Conservation (phyloP, 495 filamentous ascomycete genomes). For the Talaromyces wortmannii region DNA sequence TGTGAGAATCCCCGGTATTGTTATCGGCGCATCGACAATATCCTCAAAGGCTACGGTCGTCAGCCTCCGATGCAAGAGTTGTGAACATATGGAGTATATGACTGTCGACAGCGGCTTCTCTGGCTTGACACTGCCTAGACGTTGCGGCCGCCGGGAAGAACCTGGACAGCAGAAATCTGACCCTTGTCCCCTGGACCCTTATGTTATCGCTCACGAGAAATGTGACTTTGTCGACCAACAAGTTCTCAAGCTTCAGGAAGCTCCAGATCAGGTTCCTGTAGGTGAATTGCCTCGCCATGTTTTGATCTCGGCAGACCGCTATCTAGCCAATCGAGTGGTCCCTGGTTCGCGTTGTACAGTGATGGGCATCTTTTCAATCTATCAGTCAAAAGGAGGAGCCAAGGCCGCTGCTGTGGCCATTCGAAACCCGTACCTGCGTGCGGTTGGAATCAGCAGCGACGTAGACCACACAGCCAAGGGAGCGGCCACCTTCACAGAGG, state of each 20-base stretch:
- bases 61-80: constrained; percentile 83
- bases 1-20: constrained; percentile 92
- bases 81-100: constrained; percentile 65
- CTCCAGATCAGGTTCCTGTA: constrained; percentile 95
- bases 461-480: constrained; percentile 87
- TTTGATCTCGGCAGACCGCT: constrained; percentile 88
- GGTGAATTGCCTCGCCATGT: constrained; percentile 95
- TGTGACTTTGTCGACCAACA: constrained; percentile 97
- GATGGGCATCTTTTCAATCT: constrained; percentile 98
- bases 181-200: constrained; percentile 88
- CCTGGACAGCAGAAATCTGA: constrained; percentile 52
- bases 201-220: constrained; percentile 90
- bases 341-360: constrained; percentile 91
- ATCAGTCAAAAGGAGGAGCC: constrained; percentile 83
- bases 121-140: constrained; percentile 74
- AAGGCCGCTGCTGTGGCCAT: constrained; percentile 85
- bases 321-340: constrained; percentile 92
- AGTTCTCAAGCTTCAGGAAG: constrained; percentile 96
- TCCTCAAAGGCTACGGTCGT: constrained; percentile 90
- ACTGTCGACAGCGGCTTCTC: constrained; percentile 77
- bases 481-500: constrained; percentile 77
- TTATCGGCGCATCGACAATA: constrained; percentile 94
- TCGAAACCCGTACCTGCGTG: constrained; percentile 91
- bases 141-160: constrained; percentile 56
- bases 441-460: constrained; percentile 86